phyloP scores from a whole-genome alignment of 1,139 yeast species.

The Hansenula lynferdii region DNA sequence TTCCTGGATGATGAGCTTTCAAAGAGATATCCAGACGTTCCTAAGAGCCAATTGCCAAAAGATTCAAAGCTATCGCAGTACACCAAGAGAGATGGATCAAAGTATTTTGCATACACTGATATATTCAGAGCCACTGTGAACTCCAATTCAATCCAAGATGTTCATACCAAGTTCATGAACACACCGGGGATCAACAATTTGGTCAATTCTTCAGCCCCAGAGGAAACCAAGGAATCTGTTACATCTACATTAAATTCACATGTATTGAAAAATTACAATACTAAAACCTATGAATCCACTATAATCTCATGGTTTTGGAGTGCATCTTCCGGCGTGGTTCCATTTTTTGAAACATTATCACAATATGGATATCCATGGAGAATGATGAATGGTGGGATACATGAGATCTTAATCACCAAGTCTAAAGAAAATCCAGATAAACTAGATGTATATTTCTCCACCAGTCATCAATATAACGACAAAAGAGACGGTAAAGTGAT shows the following conservation, averaged over 20 bases:
- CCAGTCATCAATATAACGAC: slow-evolving; percentile 17
- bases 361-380: slow-evolving; percentile 22
- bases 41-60: slow-evolving; percentile 13
- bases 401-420: slow-evolving; percentile 13
- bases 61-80: slow-evolving; percentile 7
- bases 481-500: slow-evolving; percentile 19
- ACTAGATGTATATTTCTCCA: slow-evolving; percentile 16
- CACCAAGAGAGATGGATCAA: slow-evolving; percentile 2
- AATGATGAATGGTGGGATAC: slow-evolving; percentile 20
- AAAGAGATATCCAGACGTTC: slow-evolving; percentile 13
- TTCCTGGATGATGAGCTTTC: slow-evolving; percentile 12
- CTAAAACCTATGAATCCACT: slow-evolving; percentile 5
- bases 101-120: slow-evolving; percentile 16
- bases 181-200: not conserved
- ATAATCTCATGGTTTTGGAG: slow-evolving; percentile 8
- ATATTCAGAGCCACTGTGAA: slow-evolving; percentile 8
- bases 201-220: not conserved
- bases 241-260: not conserved
- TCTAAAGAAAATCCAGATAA: not conserved
- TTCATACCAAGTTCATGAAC: not conserved
- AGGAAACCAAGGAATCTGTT: not conserved
- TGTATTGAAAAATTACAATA: not conserved
- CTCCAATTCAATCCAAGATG: not conserved
- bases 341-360: slow-evolving; percentile 13
- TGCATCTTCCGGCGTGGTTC: slow-evolving; percentile 3